These are phyloP conservation scores for Leccinum subrobustum DNA, from an alignment of 1,284 basidiomycete genomes.

Conservation along the genomic window DNA sequence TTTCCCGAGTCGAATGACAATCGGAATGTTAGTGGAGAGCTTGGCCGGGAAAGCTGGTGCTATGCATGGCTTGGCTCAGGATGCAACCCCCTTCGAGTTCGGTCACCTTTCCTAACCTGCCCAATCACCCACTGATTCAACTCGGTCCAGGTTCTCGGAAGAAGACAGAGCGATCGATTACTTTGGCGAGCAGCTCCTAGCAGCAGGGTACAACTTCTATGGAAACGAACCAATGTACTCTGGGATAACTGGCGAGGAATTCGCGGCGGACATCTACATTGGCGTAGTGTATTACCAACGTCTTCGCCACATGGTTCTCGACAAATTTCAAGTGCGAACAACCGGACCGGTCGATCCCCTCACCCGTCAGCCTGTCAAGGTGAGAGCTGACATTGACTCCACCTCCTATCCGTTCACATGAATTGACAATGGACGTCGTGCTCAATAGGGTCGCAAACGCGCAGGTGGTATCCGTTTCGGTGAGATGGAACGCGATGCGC, in stretches of 20 bases:
- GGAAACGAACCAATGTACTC: slow-evolving; percentile 99
- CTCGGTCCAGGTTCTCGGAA: slow-evolving; percentile 78
- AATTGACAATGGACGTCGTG: slow-evolving; percentile 6
- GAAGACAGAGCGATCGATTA: slow-evolving; percentile 95
- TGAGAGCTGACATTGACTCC: slow-evolving; percentile 34
- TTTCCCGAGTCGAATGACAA: slow-evolving; percentile 99
- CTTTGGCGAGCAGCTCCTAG: slow-evolving; percentile 93
- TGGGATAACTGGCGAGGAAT: slow-evolving; percentile 98
- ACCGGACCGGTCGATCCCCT: slow-evolving; percentile 96
- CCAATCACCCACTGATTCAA: slow-evolving; percentile 13
- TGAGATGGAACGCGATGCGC: slow-evolving; percentile 99
- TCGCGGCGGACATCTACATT: slow-evolving; percentile 97
- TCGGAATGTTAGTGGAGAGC: slow-evolving; percentile 99
- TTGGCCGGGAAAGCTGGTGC: slow-evolving; percentile 98
- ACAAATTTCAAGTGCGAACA: slow-evolving; percentile 99
- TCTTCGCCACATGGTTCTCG: slow-evolving; percentile 98
- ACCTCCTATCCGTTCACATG: background rate
- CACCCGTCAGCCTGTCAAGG: slow-evolving; percentile 97
- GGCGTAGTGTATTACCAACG: slow-evolving; percentile 99
- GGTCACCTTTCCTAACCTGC: slow-evolving; percentile 25
- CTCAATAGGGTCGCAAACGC: slow-evolving; percentile 87
- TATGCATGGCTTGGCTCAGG: slow-evolving; percentile 97
- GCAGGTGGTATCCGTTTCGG: slow-evolving; percentile 99
- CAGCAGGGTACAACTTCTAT: slow-evolving; percentile 97
- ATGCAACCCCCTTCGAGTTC: slow-evolving; percentile 96